A percentile compares a stretch with the other conserved stretches of the same genome.
Conservation (phyloP, 2,329 filamentous ascomycete species). For the Bipolaris cookei region DNA sequence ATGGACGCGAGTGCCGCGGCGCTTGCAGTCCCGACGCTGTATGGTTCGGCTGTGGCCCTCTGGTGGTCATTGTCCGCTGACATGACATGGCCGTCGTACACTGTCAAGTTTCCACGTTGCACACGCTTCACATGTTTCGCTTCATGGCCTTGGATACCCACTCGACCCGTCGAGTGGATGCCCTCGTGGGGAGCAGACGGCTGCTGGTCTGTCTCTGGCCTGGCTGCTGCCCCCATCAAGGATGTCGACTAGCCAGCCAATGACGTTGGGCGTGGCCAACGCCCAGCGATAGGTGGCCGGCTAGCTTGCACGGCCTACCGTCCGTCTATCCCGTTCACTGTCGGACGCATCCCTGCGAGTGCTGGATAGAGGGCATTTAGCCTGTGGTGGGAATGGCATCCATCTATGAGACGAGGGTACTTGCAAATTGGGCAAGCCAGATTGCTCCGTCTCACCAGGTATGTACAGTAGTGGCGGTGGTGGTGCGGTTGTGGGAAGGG, state of each 20-base stretch:
- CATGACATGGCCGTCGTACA: conserved; percentile 46
- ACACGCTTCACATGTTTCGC: conserved; percentile 22
- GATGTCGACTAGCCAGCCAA: conserved; percentile 16
- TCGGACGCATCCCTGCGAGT: conserved; percentile 38
- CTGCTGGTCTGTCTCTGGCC: conserved; percentile 11
- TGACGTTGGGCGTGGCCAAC: conserved; percentile 30
- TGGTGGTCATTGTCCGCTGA: conserved; percentile 34
- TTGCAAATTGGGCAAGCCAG: conserved; percentile 19
- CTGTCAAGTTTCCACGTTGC: conserved; percentile 50
- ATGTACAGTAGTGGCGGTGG: conserved; percentile 32
- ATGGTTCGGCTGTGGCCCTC: conserved; percentile 28
- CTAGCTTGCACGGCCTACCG: conserved; percentile 43
- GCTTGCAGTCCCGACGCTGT: conserved; percentile 18
- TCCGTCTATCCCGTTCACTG: conserved; percentile 45
- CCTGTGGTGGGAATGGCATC: conserved; percentile 39
- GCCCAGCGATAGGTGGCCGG: conserved; percentile 22
- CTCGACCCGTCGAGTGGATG: conserved; percentile 19
- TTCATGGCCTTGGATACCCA: conserved; percentile 21
- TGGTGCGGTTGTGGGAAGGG: conserved; percentile 39
- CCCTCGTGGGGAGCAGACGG: conserved; percentile 24
- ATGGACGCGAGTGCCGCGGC: conserved; percentile 25
- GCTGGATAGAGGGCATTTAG: conserved; percentile 40
- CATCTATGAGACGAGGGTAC: conserved; percentile 14
- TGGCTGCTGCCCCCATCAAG: neutral
- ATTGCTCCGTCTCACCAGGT: conserved; percentile 23